A percentile compares a stretch with the other conserved stretches of the same genome.
Evolutionary conservation across 2,329 filamentous ascomycete species (phyloP).

Genomic region (Fonsecaea erecta): DNA sequence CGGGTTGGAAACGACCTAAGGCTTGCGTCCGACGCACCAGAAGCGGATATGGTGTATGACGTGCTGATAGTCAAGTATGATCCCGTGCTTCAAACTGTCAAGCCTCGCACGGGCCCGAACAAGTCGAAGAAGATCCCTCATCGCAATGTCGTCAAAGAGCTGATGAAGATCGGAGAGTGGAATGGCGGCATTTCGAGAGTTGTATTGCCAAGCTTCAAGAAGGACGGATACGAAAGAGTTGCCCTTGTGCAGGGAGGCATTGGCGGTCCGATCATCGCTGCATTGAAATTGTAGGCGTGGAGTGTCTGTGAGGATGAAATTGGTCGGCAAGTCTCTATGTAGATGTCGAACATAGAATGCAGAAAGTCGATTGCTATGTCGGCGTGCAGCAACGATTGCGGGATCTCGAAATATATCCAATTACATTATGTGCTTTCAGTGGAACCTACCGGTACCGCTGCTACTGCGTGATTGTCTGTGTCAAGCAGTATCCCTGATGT

Average conservation of each 20-base stretch:
- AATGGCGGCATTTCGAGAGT: conserved; percentile 25
- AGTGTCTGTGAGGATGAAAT: background rate
- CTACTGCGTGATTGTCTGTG: too few relatives aligned
- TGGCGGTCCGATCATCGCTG: conserved; percentile 31
- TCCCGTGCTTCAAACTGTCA: conserved; percentile 24
- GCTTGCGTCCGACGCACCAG: conserved; percentile 24
- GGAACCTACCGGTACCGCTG: too few relatives aligned
- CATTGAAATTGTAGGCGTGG: conserved; percentile 19
- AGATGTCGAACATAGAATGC: background rate
- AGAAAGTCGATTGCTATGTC: background rate
- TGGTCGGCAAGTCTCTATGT: background rate
- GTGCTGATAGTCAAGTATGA: conserved; percentile 30
- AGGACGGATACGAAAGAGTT: conserved; percentile 29
- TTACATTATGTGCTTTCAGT: too few relatives aligned
- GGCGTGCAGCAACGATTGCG: background rate
- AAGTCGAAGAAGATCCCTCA: conserved; percentile 32
- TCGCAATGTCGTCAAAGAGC: conserved; percentile 32
- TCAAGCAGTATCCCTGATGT: too few relatives aligned
- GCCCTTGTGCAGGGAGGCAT: conserved; percentile 28
- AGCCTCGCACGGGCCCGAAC: conserved; percentile 26
- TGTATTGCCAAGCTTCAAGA: conserved; percentile 15
- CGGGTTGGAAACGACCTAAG: conserved; percentile 25
- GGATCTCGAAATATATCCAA: background rate
- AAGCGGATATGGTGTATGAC: conserved; percentile 29
- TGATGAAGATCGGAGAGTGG: conserved; percentile 33